Percentiles rank a stretch among this genome's conserved stretches.
Conservation (phyloP, 768 basidiomycete species). For the Fomitopsis pulvina region DNA sequence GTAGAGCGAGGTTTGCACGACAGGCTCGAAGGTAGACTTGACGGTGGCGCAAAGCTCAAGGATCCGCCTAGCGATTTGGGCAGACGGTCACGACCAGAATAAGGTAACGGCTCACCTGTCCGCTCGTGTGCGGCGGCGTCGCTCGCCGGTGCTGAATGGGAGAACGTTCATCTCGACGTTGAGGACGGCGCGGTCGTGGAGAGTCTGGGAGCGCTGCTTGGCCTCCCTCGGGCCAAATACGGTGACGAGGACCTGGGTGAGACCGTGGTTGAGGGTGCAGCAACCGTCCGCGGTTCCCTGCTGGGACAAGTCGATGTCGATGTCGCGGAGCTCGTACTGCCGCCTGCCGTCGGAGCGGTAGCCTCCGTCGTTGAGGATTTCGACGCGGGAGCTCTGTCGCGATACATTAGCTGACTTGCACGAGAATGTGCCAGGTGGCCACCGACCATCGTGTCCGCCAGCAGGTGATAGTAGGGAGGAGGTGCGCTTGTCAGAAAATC, state of each 20-base stretch:
- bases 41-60: constrained; percentile 83
- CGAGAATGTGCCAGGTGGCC: too few species aligned
- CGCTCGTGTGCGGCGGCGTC: constrained; percentile 66
- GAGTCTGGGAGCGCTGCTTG: constrained; percentile 67
- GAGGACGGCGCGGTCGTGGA: constrained; percentile 84
- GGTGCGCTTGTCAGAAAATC: too few species aligned
- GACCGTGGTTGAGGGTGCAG: constrained; percentile 77
- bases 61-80: constrained; percentile 52
- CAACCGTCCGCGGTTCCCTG: constrained; percentile 81
- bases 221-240: constrained; percentile 94
- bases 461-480: too few species aligned
- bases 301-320: constrained; percentile 70
- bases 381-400: constrained; percentile 51
- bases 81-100: background rate
- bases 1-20: constrained; percentile 85
- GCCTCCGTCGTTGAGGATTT: constrained; percentile 79
- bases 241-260: constrained; percentile 82
- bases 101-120: constrained; percentile 71
- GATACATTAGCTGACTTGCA: too few species aligned
- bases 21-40: constrained; percentile 94
- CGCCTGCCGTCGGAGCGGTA: constrained; percentile 89
- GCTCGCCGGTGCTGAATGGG: constrained; percentile 80
- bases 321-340: constrained; percentile 86
- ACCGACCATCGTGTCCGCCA: too few species aligned
- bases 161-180: constrained; percentile 87